Conservation (phyloP, 2,329 filamentous ascomycete species). For the Hysterium pulicare region DNA sequence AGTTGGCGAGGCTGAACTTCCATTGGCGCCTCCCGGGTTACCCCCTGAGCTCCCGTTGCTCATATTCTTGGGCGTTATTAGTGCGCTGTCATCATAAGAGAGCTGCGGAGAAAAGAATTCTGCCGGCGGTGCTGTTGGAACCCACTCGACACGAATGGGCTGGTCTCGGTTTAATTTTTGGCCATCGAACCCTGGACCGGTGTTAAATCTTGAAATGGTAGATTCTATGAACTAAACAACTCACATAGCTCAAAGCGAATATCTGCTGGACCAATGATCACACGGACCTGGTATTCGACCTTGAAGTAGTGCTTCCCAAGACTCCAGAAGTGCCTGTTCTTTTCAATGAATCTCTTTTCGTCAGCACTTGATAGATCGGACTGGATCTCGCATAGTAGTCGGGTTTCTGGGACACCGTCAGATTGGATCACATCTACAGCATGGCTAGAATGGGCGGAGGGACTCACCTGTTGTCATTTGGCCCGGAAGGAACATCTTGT, state of each 20-base stretch:
- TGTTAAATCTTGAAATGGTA: background rate
- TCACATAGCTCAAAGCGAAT: conserved; percentile 38
- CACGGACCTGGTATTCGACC: conserved; percentile 36
- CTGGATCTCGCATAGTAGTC: conserved; percentile 35
- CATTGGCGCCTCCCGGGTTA: too few species aligned
- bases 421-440: background rate
- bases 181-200: conserved; percentile 22
- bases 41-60: background rate
- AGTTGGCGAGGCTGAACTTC: too few species aligned
- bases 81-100: background rate
- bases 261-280: conserved; percentile 38
- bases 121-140: conserved; percentile 12
- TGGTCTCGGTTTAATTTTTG: conserved; percentile 33
- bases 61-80: background rate
- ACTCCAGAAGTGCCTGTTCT: conserved; percentile 36
- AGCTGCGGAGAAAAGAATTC: conserved; percentile 1
- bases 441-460: background rate
- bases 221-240: conserved; percentile 1
- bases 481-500: conserved; percentile 20
- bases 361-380: conserved; percentile 29
- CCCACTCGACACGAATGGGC: conserved; percentile 36
- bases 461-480: conserved; percentile 26
- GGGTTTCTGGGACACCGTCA: conserved; percentile 17
- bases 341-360: conserved; percentile 32
- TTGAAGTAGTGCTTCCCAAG: conserved; percentile 30